Evolutionary conservation across 2,329 filamentous ascomycete genomes (phyloP).

Genomic region (Paraconiothyrium sp.): DNA sequence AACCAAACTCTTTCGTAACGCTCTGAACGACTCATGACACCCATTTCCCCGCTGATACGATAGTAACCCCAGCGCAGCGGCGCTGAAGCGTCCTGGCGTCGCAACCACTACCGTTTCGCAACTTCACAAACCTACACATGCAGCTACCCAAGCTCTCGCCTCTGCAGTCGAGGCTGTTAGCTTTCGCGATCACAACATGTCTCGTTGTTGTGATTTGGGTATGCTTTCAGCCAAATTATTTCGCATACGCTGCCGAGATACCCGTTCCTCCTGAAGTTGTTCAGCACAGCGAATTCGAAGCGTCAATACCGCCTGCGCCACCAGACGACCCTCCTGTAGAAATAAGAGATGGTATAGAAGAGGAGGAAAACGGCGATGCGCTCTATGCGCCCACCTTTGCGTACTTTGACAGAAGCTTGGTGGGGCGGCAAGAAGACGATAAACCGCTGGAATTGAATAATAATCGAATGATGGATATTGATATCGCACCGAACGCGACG

Average conservation of each 20-base stretch:
- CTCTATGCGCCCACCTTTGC: constrained; percentile 70
- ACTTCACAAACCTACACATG: constrained; percentile 31
- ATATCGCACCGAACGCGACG: constrained; percentile 70
- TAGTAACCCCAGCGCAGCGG: constrained; percentile 18
- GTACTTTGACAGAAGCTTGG: constrained; percentile 68
- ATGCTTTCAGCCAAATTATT: constrained; percentile 63
- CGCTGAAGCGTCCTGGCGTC: constrained; percentile 18
- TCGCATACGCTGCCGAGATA: constrained; percentile 69
- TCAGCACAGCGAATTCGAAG: constrained; percentile 23
- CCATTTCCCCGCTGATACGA: constrained; percentile 1
- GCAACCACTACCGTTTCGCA: constrained; percentile 20
- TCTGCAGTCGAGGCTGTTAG: constrained; percentile 76
- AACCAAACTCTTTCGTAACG: not conserved
- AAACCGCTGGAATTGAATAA: constrained; percentile 64
- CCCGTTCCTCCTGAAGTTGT: constrained; percentile 26
- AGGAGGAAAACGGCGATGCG: constrained; percentile 42
- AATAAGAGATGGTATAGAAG: constrained; percentile 36
- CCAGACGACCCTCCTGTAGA: constrained; percentile 57
- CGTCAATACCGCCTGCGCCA: constrained; percentile 52
- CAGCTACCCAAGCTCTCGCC: constrained; percentile 67
- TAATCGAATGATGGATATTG: constrained; percentile 69
- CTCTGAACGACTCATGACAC: constrained; percentile 13
- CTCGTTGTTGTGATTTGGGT: constrained; percentile 70
- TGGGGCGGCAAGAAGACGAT: constrained; percentile 66
- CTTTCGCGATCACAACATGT: constrained; percentile 70